Evolutionary conservation across 2,329 filamentous ascomycete genomes (phyloP), one percentile per base, ranked within the genome.

Genomic region (Sphaerulina vaccinii): DNA sequence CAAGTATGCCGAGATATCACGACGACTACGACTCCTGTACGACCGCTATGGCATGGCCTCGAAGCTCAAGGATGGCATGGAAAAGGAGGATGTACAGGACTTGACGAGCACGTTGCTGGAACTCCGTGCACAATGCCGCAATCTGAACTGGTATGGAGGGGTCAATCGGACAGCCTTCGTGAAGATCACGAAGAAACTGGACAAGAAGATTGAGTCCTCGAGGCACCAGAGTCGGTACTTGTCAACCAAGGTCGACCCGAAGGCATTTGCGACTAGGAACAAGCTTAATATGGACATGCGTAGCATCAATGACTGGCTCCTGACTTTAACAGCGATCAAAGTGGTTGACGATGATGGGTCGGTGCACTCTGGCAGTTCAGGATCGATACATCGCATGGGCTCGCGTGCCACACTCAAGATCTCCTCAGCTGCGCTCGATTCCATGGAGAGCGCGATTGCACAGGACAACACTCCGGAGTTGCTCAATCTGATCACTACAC

Each of bases 121-220:
- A 71, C 78, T 97, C 54, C 83, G 93, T 51, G 86, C 85, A 46
- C 88, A 95, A 67, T 74, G 97, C 60, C 82, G 93, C 54, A 97
- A 97, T 65, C 77, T 99, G 46, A 88, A 95, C 70, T 97, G 91
- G 91, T 99, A 97, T 68, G 92, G 91, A 43, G 92, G 97, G 73
- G 92, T 97, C 65, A 99, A 99, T 70, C 83, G 91, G 46, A 81
- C 89, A 58, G 93, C 93, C 1, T 99, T 99, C 66, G 83, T 95
- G 70, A 99, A 99, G 75, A 99, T 99, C 70, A 96, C 93, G 45
- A 99, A 99, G 77, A 99, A 99, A 73, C 77, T 96, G 39, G 93
- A 99, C 73, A 99, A 99, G 75, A 96, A 95, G 74, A 82, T 96
- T 2, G 80, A 82, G 39, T 82, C 84, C 3, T 81, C 85, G 44